These are phyloP conservation scores for Amphirosellinia nigrospora DNA, from an alignment of 495 filamentous ascomycete species.

Conservation along the genomic window DNA sequence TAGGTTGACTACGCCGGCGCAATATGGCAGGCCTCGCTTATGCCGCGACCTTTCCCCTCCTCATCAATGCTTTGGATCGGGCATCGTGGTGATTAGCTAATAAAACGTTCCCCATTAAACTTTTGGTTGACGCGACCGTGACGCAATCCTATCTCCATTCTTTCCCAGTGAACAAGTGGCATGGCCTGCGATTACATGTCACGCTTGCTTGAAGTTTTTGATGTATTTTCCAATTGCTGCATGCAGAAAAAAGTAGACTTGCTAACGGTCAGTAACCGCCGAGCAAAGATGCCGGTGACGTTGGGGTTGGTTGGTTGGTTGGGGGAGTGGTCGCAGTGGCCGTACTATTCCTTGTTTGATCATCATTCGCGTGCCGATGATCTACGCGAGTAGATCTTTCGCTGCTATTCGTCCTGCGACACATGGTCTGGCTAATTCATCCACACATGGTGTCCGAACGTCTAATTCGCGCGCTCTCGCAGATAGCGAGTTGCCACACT, in stretches of 20 bases:
- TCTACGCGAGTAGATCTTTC: neutral
- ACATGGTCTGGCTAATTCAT: neutral
- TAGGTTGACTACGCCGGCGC: neutral
- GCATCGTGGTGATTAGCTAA: neutral
- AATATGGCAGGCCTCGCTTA: neutral
- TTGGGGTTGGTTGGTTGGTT: neutral
- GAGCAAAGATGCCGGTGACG: neutral
- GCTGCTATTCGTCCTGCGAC: neutral
- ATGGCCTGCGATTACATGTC: neutral
- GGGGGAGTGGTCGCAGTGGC: neutral
- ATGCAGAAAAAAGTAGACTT: neutral
- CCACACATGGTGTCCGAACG: neutral
- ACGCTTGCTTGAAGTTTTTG: neutral
- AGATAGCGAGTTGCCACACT: neutral
- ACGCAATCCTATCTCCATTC: neutral
- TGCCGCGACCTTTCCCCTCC: neutral
- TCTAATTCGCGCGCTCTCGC: neutral
- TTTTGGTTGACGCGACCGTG: neutral
- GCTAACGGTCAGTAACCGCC: neutral
- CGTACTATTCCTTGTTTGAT: neutral
- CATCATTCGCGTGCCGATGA: conserved; percentile 3
- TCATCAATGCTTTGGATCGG: neutral
- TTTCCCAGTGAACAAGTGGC: neutral
- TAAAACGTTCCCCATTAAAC: neutral
- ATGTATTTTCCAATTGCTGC: neutral